Evolutionary conservation across 768 basidiomycete genomes (phyloP).

Genomic region (Grammothele lineata): DNA sequence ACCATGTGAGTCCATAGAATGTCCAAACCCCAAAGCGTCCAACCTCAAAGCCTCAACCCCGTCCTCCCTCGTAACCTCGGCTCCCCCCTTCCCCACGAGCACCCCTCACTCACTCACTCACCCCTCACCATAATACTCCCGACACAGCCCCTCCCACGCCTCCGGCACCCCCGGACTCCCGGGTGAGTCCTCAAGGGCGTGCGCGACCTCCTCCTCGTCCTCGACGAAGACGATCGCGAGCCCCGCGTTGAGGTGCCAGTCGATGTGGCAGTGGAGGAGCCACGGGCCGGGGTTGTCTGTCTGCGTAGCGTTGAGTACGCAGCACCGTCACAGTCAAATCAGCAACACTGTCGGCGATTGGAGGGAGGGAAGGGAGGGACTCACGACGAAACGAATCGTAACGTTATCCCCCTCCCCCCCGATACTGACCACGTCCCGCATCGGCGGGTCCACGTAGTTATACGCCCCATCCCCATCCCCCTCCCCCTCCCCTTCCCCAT

Average conservation of each 20-base stretch:
- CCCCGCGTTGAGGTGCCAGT: conserved; percentile 13
- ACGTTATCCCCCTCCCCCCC: conserved; percentile 16
- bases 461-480: conserved; percentile 24
- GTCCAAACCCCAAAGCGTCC: too few relatives aligned
- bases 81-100: too few relatives aligned
- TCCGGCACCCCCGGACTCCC: too few relatives aligned
- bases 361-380: neutral
- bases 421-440: conserved; percentile 29
- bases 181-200: too few relatives aligned
- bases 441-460: conserved; percentile 36
- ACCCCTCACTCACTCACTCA: too few relatives aligned
- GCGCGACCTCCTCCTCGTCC: neutral
- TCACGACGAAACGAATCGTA: conserved; percentile 23
- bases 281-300: conserved; percentile 16
- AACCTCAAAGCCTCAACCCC: too few relatives aligned
- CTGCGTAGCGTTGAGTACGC: too few relatives aligned
- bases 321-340: too few relatives aligned
- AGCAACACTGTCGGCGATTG: neutral
- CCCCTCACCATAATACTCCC: too few relatives aligned
- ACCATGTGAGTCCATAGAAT: too few relatives aligned
- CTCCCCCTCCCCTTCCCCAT: too few relatives aligned
- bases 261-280: conserved; percentile 19
- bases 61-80: too few relatives aligned
- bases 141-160: neutral
- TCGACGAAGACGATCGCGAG: conserved; percentile 16